These are phyloP conservation scores for Apiospora malaysiana DNA, from an alignment of 2,329 filamentous ascomycete species.

Conservation along the genomic window DNA sequence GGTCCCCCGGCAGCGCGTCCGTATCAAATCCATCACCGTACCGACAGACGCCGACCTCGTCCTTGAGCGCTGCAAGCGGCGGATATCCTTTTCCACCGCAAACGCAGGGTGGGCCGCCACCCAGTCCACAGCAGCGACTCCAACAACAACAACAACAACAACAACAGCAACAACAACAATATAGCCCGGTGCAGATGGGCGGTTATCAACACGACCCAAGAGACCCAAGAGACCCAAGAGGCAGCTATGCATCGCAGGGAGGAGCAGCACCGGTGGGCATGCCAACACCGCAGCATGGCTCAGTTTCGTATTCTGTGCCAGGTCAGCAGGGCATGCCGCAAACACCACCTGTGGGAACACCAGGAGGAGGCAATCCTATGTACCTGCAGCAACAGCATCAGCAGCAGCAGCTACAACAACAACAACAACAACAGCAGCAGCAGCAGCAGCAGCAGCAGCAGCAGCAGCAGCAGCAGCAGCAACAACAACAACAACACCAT, in stretches of 20 bases:
- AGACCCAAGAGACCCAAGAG: slow-evolving; percentile 44
- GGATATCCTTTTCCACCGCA: slow-evolving; percentile 59
- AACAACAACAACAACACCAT: slow-evolving; percentile 43
- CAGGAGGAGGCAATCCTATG: slow-evolving; percentile 42
- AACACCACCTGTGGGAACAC: slow-evolving; percentile 55
- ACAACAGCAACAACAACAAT: slow-evolving; percentile 43
- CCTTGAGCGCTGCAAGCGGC: slow-evolving; percentile 45
- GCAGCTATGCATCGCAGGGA: slow-evolving; percentile 51
- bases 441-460: slow-evolving; percentile 49
- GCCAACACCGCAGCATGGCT: slow-evolving; percentile 38
- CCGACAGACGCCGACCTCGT: slow-evolving; percentile 55
- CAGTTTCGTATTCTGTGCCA: slow-evolving; percentile 46
- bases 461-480: slow-evolving; percentile 46
- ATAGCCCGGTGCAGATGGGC: slow-evolving; percentile 45
- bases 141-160: slow-evolving; percentile 46
- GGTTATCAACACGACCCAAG: slow-evolving; percentile 47
- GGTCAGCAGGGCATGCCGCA: slow-evolving; percentile 51
- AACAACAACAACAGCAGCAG: slow-evolving; percentile 41
- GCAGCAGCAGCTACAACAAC: slow-evolving; percentile 41
- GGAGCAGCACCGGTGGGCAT: slow-evolving; percentile 42
- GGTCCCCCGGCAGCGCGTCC: slow-evolving; percentile 55
- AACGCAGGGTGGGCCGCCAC: slow-evolving; percentile 44
- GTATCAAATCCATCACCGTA: slow-evolving; percentile 55
- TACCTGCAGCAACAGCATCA: slow-evolving; percentile 47
- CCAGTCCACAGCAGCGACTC: slow-evolving; percentile 58